These are phyloP conservation scores for Pulveroboletus ravenelii DNA, from an alignment of 768 basidiomycete genomes.

Conservation along the genomic window DNA sequence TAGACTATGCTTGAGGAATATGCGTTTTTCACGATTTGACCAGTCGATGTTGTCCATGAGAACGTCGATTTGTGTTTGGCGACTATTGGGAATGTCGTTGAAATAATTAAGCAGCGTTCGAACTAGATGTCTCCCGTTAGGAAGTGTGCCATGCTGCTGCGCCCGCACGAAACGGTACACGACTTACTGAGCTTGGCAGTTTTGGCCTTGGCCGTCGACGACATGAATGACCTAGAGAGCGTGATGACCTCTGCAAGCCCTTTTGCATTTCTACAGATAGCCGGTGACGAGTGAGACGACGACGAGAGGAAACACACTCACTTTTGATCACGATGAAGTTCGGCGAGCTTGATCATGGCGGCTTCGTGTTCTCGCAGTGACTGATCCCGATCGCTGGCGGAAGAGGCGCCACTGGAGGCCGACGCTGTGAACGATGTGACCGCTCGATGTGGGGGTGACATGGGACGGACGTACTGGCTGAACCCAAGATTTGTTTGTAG, in stretches of 20 bases:
- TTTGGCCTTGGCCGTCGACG: constrained; percentile 94
- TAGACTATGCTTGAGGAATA: constrained; percentile 92
- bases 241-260: constrained; percentile 85
- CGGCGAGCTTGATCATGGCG: constrained; percentile 80
- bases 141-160: neutral
- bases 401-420: constrained; percentile 31
- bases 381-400: constrained; percentile 46
- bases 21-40: constrained; percentile 88
- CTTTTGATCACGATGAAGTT: constrained; percentile 84
- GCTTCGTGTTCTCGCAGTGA: constrained; percentile 75
- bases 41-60: constrained; percentile 87
- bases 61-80: constrained; percentile 75
- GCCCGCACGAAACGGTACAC: neutral
- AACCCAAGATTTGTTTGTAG: constrained; percentile 64
- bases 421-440: constrained; percentile 19
- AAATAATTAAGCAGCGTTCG: constrained; percentile 93
- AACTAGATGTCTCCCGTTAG: constrained; percentile 43
- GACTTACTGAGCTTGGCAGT: constrained; percentile 85
- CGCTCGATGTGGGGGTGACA: neutral
- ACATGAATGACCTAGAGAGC: constrained; percentile 80
- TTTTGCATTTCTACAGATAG: constrained; percentile 61
- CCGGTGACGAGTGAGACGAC: neutral
- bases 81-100: constrained; percentile 67
- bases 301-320: constrained; percentile 32
- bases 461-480: constrained; percentile 28